Evolutionary conservation across 257 asterid species (phyloP).

Genomic region (Solanum medicagineum): DNA sequence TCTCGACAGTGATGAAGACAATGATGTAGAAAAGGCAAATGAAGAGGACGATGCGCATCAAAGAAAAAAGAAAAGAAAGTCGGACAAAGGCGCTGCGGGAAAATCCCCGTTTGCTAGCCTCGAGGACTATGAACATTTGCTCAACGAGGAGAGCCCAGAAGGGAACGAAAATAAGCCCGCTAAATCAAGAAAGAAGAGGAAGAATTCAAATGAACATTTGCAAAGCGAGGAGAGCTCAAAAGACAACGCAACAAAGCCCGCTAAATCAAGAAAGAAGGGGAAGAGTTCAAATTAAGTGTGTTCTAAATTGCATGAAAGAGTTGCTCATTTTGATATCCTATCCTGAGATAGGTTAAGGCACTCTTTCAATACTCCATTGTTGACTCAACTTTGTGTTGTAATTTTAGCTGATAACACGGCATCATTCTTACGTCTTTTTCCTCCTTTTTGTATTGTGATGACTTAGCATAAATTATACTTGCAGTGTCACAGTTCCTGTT

Average conservation of each 20-base stretch:
- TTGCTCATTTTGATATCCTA: not conserved
- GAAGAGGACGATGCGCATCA: constrained; percentile 8
- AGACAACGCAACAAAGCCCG: not conserved
- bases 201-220: not conserved
- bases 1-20: constrained; percentile 13
- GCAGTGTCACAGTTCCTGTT: not conserved
- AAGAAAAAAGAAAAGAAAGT: constrained; percentile 31
- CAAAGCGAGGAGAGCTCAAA: not conserved
- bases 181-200: constrained; percentile 5
- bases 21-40: constrained; percentile 17
- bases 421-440: not conserved
- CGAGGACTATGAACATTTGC: constrained; percentile 49
- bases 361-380: not conserved
- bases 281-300: not conserved
- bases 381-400: not conserved
- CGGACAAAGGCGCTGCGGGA: constrained; percentile 1
- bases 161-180: not conserved
- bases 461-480: not conserved
- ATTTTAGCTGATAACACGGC: not conserved
- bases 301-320: not conserved
- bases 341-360: not conserved
- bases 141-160: not conserved
- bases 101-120: constrained; percentile 65
- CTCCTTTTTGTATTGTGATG: not conserved
- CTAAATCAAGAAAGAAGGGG: constrained; percentile 2